These are phyloP conservation scores for Chlamydomonas sp. DNA, from an alignment of 139 green algal species.

Conservation along the genomic window DNA sequence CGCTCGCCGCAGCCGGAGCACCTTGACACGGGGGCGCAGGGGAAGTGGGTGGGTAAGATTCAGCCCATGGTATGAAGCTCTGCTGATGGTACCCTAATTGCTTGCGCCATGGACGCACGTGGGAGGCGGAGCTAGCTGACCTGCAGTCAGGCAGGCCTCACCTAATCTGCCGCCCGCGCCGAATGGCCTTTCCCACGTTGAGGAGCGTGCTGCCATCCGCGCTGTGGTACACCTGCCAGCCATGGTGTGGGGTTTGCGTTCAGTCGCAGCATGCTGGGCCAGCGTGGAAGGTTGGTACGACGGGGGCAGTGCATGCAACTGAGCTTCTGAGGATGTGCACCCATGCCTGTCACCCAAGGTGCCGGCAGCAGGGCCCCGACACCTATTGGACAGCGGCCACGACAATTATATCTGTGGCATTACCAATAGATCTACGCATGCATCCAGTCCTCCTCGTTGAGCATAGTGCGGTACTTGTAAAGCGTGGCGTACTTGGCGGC, in stretches of 20 bases:
- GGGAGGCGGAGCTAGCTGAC: neutral
- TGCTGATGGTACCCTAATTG: neutral
- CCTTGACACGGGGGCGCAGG: neutral
- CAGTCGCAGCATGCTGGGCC: neutral
- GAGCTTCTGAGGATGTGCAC: too few relatives aligned
- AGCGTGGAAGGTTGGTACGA: neutral
- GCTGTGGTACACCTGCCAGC: slow-evolving; percentile 65
- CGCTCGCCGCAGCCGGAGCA: slow-evolving; percentile 59
- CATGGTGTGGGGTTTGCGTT: neutral
- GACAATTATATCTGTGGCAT: too few relatives aligned
- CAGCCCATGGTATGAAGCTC: too few relatives aligned
- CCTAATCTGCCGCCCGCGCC: slow-evolving; percentile 70
- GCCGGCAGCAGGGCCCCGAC: too few relatives aligned
- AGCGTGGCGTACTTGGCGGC: too few relatives aligned
- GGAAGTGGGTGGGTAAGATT: neutral
- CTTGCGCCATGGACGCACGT: neutral
- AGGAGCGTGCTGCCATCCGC: slow-evolving; percentile 48
- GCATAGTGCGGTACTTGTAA: too few relatives aligned
- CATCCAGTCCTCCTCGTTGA: too few relatives aligned
- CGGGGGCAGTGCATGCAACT: neutral
- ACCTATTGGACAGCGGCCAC: too few relatives aligned
- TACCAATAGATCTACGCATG: too few relatives aligned
- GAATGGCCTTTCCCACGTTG: slow-evolving; percentile 61
- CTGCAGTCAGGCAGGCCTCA: slow-evolving; percentile 6
- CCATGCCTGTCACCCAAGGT: too few relatives aligned